Percentiles rank a stretch among this genome's conserved stretches.
These are phyloP conservation scores for Davidsoniella eucalypti DNA, from an alignment of 2,329 filamentous ascomycete species.

Conservation along the genomic window DNA sequence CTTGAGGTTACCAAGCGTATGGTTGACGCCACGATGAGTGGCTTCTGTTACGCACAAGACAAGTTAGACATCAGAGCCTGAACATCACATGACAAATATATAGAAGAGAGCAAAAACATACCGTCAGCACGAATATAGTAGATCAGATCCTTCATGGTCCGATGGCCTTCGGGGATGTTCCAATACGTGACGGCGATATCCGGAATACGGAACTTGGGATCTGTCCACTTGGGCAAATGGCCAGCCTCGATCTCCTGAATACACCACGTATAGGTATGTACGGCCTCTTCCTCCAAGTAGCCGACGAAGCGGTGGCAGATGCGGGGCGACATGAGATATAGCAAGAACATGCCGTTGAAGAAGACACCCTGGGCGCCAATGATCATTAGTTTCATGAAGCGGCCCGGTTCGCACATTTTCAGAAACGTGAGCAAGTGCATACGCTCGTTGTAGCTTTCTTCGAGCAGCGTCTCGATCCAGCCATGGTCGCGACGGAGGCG, in stretches of 20 bases:
- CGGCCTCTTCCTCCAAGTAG: conserved; percentile 93
- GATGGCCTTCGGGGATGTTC: conserved; percentile 73
- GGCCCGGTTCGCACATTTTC: conserved; percentile 59
- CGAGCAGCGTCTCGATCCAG: conserved; percentile 85
- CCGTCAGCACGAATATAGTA: conserved; percentile 71
- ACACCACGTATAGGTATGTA: conserved; percentile 83
- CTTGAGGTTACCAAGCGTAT: conserved; percentile 78
- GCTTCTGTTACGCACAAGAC: conserved; percentile 38
- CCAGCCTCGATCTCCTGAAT: conserved; percentile 76
- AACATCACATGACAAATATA: neutral
- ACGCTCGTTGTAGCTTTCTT: conserved; percentile 82
- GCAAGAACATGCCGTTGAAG: conserved; percentile 84
- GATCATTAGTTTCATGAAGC: conserved; percentile 86
- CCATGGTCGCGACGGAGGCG: conserved; percentile 86
- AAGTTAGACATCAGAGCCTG: neutral
- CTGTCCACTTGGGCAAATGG: conserved; percentile 65
- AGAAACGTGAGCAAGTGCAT: conserved; percentile 91
- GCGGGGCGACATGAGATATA: conserved; percentile 71
- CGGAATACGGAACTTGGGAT: conserved; percentile 54
- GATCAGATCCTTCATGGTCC: conserved; percentile 72
- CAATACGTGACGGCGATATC: conserved; percentile 85
- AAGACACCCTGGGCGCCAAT: conserved; percentile 88
- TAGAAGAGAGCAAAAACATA: conserved; percentile 6
- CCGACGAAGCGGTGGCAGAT: conserved; percentile 92
- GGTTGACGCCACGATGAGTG: conserved; percentile 86